Evolutionary conservation across 768 basidiomycete genomes (phyloP), one percentile per base, ranked within the genome.

Genomic region (Kwoniella dendrophila): DNA sequence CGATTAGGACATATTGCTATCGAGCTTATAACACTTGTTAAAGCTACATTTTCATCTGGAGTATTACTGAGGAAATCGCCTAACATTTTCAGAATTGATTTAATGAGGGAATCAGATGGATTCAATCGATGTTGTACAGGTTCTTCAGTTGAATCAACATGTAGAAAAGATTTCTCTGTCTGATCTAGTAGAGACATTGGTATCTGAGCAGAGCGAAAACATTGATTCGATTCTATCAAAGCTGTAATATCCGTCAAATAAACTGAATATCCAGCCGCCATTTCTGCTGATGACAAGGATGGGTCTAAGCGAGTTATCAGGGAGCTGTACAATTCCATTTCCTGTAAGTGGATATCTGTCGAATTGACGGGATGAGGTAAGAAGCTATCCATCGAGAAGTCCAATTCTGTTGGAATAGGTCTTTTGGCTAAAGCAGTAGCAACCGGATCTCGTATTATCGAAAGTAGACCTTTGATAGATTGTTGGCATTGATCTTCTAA

Each of bases 1-100:
- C 93, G 85, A 73, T 90, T 83, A 3, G 94, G 90, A 72, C 92
- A 90, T n/a, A 87, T 81, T 0, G 91, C 90, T 18, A 98, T 80
- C 11, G 86, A 85, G 2, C 90, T 86, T 33, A 96, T 80, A 3
- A 88, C 85, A 22, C 90, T 90, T 3, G 91, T 96, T 64, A 98
- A 79, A 0, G 89, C 88, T 55, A 98, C 85, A 75, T 98, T 98
- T 77, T 84, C 86, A 67, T 93, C 89, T 12, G 93, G 87, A 0
- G 88, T 83, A 66, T 95, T 92, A 14, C 85, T 85, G 78, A 96
- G 90, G 83, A 97, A 95, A 61, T 82, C 83, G 53, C 88, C 81
- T 33, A 95, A 76, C 30, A 84, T 84, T 54, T 88, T 86, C 45
- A 96, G 83, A 50, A 95, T 73, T 26, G 84, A 80, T 2, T 86